Evolutionary conservation across 2,329 filamentous ascomycete genomes (phyloP).

Genomic region (Ophiocordyceps camponoti-rufipedis): DNA sequence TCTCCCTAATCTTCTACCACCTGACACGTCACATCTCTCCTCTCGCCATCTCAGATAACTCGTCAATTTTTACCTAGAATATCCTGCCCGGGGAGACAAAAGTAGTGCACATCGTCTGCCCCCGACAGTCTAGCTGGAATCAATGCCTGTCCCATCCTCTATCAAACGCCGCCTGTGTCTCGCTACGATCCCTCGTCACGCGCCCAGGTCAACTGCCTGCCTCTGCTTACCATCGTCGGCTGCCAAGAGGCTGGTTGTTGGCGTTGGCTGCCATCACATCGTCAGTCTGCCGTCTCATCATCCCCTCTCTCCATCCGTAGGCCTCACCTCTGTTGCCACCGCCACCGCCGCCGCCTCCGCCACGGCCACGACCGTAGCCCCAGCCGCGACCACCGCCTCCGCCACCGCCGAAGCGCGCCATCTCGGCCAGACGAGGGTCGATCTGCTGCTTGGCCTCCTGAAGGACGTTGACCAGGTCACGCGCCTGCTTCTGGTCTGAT

Average conservation of each 20-base stretch:
- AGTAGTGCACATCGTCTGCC: not conserved
- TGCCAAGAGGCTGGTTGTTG: constrained; percentile 30
- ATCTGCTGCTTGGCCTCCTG: constrained; percentile 96
- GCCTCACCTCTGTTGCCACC: constrained; percentile 27
- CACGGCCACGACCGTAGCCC: constrained; percentile 53
- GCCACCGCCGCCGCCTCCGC: constrained; percentile 15
- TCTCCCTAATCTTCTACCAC: no score
- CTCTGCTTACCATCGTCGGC: constrained; percentile 28
- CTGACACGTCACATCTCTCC: no score
- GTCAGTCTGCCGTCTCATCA: constrained; percentile 5
- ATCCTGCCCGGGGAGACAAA: not conserved
- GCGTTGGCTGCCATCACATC: constrained; percentile 18
- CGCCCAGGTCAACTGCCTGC: not conserved
- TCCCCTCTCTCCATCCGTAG: not conserved
- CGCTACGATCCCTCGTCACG: constrained; percentile 1
- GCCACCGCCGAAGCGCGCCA: constrained; percentile 69
- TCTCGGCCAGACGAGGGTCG: constrained; percentile 87
- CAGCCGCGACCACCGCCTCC: constrained; percentile 60
- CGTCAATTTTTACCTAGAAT: no score
- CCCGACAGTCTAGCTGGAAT: constrained; percentile 6
- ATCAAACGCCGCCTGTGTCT: constrained; percentile 4
- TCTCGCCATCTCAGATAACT: no score
- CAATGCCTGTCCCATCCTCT: constrained; percentile 1
- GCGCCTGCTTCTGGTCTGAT: constrained; percentile 78
- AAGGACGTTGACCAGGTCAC: constrained; percentile 85